Conservation (phyloP, 768 basidiomycete species). For the Lactarius hengduanensis region DNA sequence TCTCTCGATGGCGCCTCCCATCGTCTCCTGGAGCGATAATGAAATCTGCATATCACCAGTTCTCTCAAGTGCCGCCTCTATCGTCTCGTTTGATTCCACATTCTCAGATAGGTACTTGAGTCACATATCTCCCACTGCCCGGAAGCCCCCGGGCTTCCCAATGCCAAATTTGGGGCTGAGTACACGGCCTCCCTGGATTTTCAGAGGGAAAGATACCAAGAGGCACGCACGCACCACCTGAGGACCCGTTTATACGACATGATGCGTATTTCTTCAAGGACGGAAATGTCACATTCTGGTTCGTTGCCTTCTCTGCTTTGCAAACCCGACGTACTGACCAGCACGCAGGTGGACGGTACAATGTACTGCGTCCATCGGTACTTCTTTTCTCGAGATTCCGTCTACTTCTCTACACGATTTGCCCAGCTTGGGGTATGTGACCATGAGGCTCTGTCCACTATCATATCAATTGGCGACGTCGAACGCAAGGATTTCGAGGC, state of each 20-base stretch:
- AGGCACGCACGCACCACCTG: neutral
- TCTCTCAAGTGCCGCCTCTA: slow-evolving; percentile 1
- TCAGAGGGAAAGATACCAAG: neutral
- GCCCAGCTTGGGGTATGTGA: neutral
- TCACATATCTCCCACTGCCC: neutral
- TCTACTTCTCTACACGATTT: slow-evolving; percentile 16
- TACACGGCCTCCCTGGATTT: no score
- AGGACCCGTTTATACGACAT: slow-evolving; percentile 13
- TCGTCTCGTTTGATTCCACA: slow-evolving; percentile 8
- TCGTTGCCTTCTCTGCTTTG: neutral
- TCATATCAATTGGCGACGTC: slow-evolving; percentile 18
- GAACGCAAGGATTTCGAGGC: slow-evolving; percentile 26
- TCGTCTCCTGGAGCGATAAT: slow-evolving; percentile 3
- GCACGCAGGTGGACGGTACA: slow-evolving; percentile 9
- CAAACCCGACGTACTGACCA: neutral
- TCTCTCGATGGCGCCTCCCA: slow-evolving; percentile 5
- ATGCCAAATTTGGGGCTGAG: neutral
- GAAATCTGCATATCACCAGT: neutral
- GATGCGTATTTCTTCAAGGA: slow-evolving; percentile 21
- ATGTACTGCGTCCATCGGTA: slow-evolving; percentile 22
- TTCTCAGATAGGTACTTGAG: neutral
- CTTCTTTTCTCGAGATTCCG: slow-evolving; percentile 21
- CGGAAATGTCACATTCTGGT: slow-evolving; percentile 27
- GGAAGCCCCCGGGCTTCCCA: neutral
- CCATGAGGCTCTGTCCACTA: slow-evolving; percentile 4